Conservation (phyloP, 148 eudicot genomes). For the Euryodendron excelsum region DNA sequence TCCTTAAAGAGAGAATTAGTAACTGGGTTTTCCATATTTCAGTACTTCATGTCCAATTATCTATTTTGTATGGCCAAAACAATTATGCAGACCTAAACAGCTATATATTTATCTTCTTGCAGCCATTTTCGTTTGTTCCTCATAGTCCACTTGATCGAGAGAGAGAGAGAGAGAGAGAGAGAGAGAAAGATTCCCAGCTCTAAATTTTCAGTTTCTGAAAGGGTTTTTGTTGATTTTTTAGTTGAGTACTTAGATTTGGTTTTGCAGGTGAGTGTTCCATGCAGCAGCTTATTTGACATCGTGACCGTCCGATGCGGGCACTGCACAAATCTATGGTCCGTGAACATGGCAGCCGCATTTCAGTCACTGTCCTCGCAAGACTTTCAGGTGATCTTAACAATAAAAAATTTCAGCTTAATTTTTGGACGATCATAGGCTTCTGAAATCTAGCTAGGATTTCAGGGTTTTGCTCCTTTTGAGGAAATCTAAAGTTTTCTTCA, state of each 20-base stretch:
- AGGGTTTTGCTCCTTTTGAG: slow-evolving; percentile 35
- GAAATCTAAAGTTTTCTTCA: not conserved
- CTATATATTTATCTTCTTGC: too few relatives aligned
- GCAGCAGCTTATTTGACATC: slow-evolving; percentile 65
- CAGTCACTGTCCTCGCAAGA: slow-evolving; percentile 45
- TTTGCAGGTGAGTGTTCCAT: slow-evolving; percentile 87
- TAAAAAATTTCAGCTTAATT: slow-evolving; percentile 12
- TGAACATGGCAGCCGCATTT: slow-evolving; percentile 88
- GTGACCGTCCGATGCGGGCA: slow-evolving; percentile 95
- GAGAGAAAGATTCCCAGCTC: too few relatives aligned
- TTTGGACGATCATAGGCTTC: slow-evolving; percentile 24
- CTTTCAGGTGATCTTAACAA: slow-evolving; percentile 22
- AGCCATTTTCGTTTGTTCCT: not conserved
- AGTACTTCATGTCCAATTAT: not conserved
- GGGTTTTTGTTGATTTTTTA: not conserved
- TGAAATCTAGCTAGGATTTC: slow-evolving; percentile 42
- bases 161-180: too few relatives aligned
- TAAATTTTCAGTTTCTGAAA: not conserved
- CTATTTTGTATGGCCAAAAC: too few relatives aligned
- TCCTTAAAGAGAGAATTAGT: too few relatives aligned
- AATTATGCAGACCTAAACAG: too few relatives aligned
- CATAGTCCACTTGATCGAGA: not conserved
- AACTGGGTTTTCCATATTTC: too few relatives aligned
- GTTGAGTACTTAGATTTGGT: not conserved
- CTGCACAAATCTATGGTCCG: slow-evolving; percentile 82